phyloP scores from a whole-genome alignment of 352 stramenopile genomes.

The Globisporangium megalacanthum region DNA sequence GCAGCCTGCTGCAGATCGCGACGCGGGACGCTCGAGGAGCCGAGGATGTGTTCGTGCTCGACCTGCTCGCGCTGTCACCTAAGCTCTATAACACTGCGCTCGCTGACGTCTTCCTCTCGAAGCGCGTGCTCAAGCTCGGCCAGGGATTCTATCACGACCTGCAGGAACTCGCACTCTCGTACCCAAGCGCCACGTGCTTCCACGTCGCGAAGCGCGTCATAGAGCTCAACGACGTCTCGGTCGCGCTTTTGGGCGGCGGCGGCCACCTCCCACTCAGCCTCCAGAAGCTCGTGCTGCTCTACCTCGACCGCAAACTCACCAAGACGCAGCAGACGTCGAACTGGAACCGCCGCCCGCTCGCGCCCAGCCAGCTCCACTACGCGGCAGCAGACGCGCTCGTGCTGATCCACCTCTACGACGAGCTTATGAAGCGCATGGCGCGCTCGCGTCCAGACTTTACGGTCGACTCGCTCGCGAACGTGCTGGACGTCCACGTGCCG shows the following conservation, averaged over 20 bases:
- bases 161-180: slow-evolving; percentile 50
- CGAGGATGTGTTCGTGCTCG: slow-evolving; percentile 72
- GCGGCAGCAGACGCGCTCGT: slow-evolving; percentile 66
- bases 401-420: slow-evolving; percentile 66
- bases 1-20: slow-evolving; percentile 63
- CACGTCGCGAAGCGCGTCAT: slow-evolving; percentile 55
- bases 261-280: slow-evolving; percentile 55
- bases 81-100: slow-evolving; percentile 63
- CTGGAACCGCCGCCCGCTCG: slow-evolving; percentile 63
- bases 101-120: slow-evolving; percentile 53
- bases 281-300: slow-evolving; percentile 74
- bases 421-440: slow-evolving; percentile 32
- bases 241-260: slow-evolving; percentile 34
- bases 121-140: slow-evolving; percentile 60
- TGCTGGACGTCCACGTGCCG: slow-evolving; percentile 54
- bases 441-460: slow-evolving; percentile 26
- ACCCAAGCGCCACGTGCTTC: slow-evolving; percentile 68
- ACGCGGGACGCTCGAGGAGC: slow-evolving; percentile 36
- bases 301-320: slow-evolving; percentile 54
- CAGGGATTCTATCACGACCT: slow-evolving; percentile 62
- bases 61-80: slow-evolving; percentile 46
- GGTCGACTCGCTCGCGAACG: slow-evolving; percentile 43
- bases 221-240: slow-evolving; percentile 74
- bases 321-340: slow-evolving; percentile 82
- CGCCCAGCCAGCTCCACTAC: slow-evolving; percentile 54